Evolutionary conservation across 208 protist species (phyloP), one percentile per base, ranked within the genome.

Genomic region (Trypanosoma platydactyli): DNA sequence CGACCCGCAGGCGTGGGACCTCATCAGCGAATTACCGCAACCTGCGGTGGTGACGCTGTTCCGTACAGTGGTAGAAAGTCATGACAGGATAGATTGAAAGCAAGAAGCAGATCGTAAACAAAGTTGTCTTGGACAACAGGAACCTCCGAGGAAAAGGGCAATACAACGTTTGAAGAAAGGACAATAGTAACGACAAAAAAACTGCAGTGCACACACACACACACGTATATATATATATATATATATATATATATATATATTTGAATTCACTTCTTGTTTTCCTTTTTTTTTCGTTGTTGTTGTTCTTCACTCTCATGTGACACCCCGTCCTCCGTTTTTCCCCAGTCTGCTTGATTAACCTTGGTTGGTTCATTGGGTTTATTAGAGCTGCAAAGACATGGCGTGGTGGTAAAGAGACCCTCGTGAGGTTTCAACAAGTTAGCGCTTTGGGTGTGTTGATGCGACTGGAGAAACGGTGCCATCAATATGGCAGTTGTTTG

Each of bases 1-100:
- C 20, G 89, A 95, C 62, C 82, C 84, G 22, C 84, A 92, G 73
- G 89, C 76, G 22, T 95, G 89, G 89, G 84, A 93, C 42, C 73
- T 93, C 22, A 89, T 95, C 45, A 79, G 77, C 51, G 86, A 95
- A 50, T 60, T 95, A 40, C 89, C 89, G 22, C 86, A 92, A 56
- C 49, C 77, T 0, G 86, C 89, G 1, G 80, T 95, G 12, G 75
- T 95, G 13, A 77, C 85, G 0, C 72, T 95, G 1, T 93, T 95
- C 49, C 81, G 86, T 59, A 86, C 79, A 22, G 86, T 95, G 7
- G 83, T 83, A 30, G 86, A 95, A 65, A 78, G 80, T 50, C 71
- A 48, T 35, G 7, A 38, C 48, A 18, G 5, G 16, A 30, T 24
- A 24, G 45, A 57, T 60, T 30, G 51, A 60, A 44, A 51, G 11